phyloP scores from a whole-genome alignment of 495 filamentous ascomycete species.

The Friedmanniomyces simplex region DNA sequence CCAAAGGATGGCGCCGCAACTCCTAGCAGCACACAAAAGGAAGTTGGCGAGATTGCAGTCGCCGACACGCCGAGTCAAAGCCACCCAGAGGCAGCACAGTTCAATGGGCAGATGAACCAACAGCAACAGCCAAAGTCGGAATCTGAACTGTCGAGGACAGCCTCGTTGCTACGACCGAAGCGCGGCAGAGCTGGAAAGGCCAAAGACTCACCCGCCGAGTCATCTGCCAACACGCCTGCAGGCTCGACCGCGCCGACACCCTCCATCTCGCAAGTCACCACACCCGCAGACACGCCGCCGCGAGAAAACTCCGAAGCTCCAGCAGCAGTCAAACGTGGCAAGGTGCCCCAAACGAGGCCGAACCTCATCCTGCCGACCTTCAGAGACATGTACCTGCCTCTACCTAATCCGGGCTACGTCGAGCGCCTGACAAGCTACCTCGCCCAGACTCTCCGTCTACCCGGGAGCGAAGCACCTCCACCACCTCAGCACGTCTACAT shows the following conservation, averaged over 20 bases:
- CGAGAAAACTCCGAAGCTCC: constrained; percentile 1
- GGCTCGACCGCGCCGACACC: constrained; percentile 11
- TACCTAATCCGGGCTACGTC: constrained; percentile 15
- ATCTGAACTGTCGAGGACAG: neutral
- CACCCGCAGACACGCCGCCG: constrained; percentile 7
- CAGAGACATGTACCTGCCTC: constrained; percentile 23
- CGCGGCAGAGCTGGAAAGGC: constrained; percentile 7
- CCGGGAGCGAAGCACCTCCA: constrained; percentile 33
- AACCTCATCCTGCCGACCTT: constrained; percentile 32
- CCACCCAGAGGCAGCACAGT: constrained; percentile 50
- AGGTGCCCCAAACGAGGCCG: constrained; percentile 13
- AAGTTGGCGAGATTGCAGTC: constrained; percentile 57
- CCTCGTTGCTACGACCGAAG: constrained; percentile 12
- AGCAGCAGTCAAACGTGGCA: constrained; percentile 1
- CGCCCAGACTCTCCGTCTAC: constrained; percentile 9
- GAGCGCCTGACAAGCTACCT: constrained; percentile 18
- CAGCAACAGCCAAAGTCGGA: constrained; percentile 17
- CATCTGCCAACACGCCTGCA: neutral
- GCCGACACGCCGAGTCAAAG: constrained; percentile 54
- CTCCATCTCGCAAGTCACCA: constrained; percentile 5
- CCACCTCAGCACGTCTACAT: constrained; percentile 58
- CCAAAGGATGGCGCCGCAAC: constrained; percentile 35
- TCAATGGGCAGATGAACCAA: constrained; percentile 36
- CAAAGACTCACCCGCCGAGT: neutral
- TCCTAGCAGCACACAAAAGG: constrained; percentile 37